phyloP scores from a whole-genome alignment of 306 rosid species.

The Pyrus communis region DNA sequence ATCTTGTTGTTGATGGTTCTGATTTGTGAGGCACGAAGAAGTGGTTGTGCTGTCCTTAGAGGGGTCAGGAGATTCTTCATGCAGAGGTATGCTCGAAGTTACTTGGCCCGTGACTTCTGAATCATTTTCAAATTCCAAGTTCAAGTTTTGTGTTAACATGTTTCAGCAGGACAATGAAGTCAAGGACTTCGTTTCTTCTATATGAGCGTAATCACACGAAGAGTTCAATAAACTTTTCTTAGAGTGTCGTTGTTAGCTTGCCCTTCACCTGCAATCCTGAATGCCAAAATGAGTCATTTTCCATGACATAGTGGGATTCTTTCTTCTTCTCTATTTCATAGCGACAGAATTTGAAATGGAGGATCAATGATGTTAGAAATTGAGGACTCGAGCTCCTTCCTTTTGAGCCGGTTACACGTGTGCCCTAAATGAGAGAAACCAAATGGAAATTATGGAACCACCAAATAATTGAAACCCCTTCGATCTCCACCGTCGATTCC shows the following conservation, averaged over 20 bases:
- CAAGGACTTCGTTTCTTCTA: slow-evolving; percentile 16
- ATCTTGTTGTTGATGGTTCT: slow-evolving; percentile 29
- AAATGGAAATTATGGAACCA: background rate
- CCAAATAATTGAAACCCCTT: slow-evolving; percentile 1
- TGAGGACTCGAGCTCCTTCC: background rate
- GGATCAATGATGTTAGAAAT: background rate
- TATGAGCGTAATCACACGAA: background rate
- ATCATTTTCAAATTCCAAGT: slow-evolving; percentile 46
- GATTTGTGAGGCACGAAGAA: slow-evolving; percentile 47
- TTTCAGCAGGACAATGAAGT: slow-evolving; percentile 15
- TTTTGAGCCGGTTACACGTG: no score
- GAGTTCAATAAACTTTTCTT: slow-evolving; percentile 11
- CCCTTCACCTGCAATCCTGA: slow-evolving; percentile 26
- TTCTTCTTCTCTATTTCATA: background rate
- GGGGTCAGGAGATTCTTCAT: slow-evolving; percentile 39
- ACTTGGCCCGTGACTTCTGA: slow-evolving; percentile 40
- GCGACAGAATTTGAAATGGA: background rate
- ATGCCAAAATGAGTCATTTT: slow-evolving; percentile 13
- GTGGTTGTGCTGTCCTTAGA: slow-evolving; percentile 45
- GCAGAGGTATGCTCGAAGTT: slow-evolving; percentile 30
- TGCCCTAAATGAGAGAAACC: background rate
- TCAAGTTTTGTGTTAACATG: slow-evolving; percentile 55
- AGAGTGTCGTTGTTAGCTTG: slow-evolving; percentile 3
- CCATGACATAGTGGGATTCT: background rate
- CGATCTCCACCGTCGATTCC: background rate